A percentile compares a stretch with the other conserved stretches of the same genome.
Conservation (phyloP, 345 rosid species). For the Theobroma cacao region DNA sequence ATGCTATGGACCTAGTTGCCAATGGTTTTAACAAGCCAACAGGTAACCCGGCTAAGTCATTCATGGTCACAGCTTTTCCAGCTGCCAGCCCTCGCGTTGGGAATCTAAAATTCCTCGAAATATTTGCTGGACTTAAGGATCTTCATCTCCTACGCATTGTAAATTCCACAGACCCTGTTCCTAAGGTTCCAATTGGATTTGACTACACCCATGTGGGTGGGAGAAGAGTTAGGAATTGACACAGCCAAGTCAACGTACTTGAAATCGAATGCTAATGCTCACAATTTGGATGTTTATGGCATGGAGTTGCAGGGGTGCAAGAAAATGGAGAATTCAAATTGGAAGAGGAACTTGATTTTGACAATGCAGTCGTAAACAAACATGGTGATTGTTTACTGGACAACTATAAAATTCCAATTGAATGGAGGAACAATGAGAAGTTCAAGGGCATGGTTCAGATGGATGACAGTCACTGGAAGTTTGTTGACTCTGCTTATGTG, state of each 20-base stretch:
- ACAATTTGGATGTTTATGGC: conserved; percentile 19
- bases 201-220: conserved; percentile 22
- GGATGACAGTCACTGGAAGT: conserved; percentile 12
- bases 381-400: neutral
- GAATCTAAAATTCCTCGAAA: neutral
- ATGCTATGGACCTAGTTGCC: conserved; percentile 53
- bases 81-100: conserved; percentile 62
- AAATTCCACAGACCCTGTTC: conserved; percentile 33
- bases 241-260: conserved; percentile 4
- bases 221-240: conserved; percentile 13
- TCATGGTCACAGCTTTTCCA: conserved; percentile 53
- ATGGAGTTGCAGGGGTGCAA: conserved; percentile 24
- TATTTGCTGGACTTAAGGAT: neutral
- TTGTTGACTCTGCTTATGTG: neutral
- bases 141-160: conserved; percentile 33
- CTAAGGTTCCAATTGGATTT: conserved; percentile 32
- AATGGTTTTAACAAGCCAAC: conserved; percentile 23
- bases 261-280: neutral
- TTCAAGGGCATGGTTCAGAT: conserved; percentile 14
- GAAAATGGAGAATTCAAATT: conserved; percentile 3
- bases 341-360: conserved; percentile 4
- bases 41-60: conserved; percentile 15
- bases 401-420: neutral
- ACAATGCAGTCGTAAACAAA: conserved; percentile 13
- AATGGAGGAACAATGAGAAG: conserved; percentile 13